Evolutionary conservation across 1,284 basidiomycete species (phyloP).

Genomic region (Mixia osmundae): DNA sequence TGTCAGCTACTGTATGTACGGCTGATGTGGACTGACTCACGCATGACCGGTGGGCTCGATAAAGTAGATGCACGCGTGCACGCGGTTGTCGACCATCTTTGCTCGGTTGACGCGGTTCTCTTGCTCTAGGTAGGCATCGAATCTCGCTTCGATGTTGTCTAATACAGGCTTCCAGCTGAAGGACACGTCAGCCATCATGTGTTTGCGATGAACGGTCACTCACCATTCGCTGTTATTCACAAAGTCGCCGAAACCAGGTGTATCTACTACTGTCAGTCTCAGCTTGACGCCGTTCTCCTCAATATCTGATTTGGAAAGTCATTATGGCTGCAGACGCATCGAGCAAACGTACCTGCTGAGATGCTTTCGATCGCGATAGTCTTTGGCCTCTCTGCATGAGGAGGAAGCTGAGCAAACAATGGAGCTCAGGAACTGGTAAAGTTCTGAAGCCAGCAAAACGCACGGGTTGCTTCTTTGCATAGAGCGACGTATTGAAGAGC

Average conservation of each 20-base stretch:
- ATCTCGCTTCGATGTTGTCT: constrained; percentile 87
- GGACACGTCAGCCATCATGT: constrained; percentile 26
- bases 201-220: not conserved
- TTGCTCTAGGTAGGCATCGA: constrained; percentile 87
- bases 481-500: constrained; percentile 81
- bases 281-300: constrained; percentile 89
- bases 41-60: constrained; percentile 92
- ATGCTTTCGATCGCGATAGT: constrained; percentile 92
- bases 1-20: not conserved
- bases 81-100: constrained; percentile 44
- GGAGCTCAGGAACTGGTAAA: too few species aligned
- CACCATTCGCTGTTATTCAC: constrained; percentile 85
- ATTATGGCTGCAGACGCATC: not conserved
- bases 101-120: constrained; percentile 86
- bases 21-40: constrained; percentile 37
- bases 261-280: constrained; percentile 90
- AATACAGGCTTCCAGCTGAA: constrained; percentile 95
- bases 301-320: constrained; percentile 38
- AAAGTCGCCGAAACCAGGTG: constrained; percentile 87
- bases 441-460: too few species aligned
- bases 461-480: constrained; percentile 52
- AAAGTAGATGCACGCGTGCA: constrained; percentile 89
- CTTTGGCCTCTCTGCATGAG: constrained; percentile 61
- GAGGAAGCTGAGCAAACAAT: too few species aligned
- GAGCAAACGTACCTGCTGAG: constrained; percentile 47